phyloP scores from a whole-genome alignment of 345 rosid genomes.

The Reutealis trisperma region DNA sequence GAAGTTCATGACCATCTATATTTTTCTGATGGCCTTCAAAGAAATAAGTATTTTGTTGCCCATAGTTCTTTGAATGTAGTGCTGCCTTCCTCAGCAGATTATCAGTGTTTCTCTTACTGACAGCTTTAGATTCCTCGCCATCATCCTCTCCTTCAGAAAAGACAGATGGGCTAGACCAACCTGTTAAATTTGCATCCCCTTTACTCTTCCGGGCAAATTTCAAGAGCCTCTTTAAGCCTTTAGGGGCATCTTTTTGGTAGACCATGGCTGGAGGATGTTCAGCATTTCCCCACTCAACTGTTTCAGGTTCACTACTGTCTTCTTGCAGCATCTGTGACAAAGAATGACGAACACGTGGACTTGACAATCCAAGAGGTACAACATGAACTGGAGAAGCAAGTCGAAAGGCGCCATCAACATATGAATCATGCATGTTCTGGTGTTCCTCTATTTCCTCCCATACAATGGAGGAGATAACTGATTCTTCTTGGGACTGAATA shows the following conservation, averaged over 20 bases:
- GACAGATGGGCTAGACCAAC: conserved; percentile 66
- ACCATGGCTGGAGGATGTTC: conserved; percentile 59
- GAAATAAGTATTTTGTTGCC: conserved; percentile 30
- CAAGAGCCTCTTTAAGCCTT: conserved; percentile 68
- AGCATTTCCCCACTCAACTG: conserved; percentile 64
- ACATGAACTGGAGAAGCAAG: conserved; percentile 32
- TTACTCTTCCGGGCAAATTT: conserved; percentile 70
- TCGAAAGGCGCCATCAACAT: conserved; percentile 30
- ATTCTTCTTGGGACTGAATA: conserved; percentile 42
- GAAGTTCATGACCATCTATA: conserved; percentile 35
- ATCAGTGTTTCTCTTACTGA: conserved; percentile 49
- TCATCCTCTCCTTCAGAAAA: conserved; percentile 74
- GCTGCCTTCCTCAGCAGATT: conserved; percentile 50
- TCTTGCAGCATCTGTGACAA: conserved; percentile 76
- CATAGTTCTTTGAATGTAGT: conserved; percentile 45
- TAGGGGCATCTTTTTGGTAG: conserved; percentile 62
- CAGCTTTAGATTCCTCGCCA: conserved; percentile 47
- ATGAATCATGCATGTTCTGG: conserved; percentile 31
- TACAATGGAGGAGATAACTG: conserved; percentile 53
- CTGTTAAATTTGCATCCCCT: conserved; percentile 55
- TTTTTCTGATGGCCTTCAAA: conserved; percentile 31
- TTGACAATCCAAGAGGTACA: conserved; percentile 38
- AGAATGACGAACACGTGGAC: conserved; percentile 65
- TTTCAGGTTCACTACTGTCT: conserved; percentile 62
- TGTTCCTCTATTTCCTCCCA: conserved; percentile 68